Evolutionary conservation across 768 basidiomycete genomes (phyloP), one percentile per base, ranked within the genome.

Genomic region (Lanmaoa pseudosensibilis): DNA sequence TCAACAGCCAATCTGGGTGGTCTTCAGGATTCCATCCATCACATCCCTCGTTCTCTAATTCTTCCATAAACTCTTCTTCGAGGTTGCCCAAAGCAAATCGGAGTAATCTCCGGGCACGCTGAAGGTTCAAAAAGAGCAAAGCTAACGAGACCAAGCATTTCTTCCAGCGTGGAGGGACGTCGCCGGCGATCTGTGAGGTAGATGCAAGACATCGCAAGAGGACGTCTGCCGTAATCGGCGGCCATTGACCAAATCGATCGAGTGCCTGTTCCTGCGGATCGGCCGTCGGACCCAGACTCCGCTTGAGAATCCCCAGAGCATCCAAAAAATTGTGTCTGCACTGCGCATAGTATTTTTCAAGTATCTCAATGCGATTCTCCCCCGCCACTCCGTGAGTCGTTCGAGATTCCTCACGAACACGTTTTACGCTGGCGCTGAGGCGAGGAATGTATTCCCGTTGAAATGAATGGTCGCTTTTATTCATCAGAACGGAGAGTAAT

Each of bases 1-100:
- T 73, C 33, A 79, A 57, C 0, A 78, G 62, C 79, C 78, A 80
- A 53, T 77, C 76, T 2, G 72, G 65, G 58, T 72, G 53, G 4
- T 46, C 46, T 18, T 54, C 52, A 4, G 56, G 34, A 21, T 58
- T 37, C 57, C 60, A 61, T 12, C 52, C 61, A 18, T 63, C 50
- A n/a, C 50, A 60, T 15, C 58, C 61, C 9, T 52, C 46, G n/a
- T 61, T 67, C 36, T 60, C 55, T 6, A 68, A 36, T 40, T 69
- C 68, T 40, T 55, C 62, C 27, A 32, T 60, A 37, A 75, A 67
- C 12, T 75, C 75, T 10, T 70, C 70, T 16, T 57, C 50, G 8
- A 64, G 65, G 12, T 50, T 38, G 2, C 56, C 57, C 3, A 54
- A 55, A 4, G 63, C 60, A 37, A 70, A 60, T 3, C 49, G 58